phyloP scores from a whole-genome alignment of 805 yeast species.

The Clavispora carvajalis region DNA sequence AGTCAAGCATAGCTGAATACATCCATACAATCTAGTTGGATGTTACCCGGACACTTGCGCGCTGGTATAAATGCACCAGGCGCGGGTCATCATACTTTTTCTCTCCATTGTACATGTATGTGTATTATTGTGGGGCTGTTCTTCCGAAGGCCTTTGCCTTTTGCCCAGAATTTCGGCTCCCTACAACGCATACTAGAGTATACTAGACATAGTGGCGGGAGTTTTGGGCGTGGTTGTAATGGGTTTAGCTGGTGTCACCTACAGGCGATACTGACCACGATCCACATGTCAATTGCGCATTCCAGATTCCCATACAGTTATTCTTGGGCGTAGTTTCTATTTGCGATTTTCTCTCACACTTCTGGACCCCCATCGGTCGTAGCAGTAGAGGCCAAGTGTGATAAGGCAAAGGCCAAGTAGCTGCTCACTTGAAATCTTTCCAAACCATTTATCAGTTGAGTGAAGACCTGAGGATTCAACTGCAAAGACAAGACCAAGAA shows the following conservation, averaged over 20 bases:
- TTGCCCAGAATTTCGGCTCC: slow-evolving; percentile 39
- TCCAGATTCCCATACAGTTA: slow-evolving; percentile 39
- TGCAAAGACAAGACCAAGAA: slow-evolving; percentile 59
- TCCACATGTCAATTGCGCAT: slow-evolving; percentile 27
- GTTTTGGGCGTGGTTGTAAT: slow-evolving; percentile 33
- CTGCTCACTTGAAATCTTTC: slow-evolving; percentile 42
- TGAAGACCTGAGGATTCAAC: slow-evolving; percentile 33
- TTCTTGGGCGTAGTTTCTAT: slow-evolving; percentile 1
- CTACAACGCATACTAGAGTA: slow-evolving; percentile 47
- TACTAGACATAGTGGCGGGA: slow-evolving; percentile 39
- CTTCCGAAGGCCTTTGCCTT: slow-evolving; percentile 18
- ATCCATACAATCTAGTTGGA: neutral
- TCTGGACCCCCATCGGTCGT: slow-evolving; percentile 57
- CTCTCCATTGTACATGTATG: slow-evolving; percentile 41
- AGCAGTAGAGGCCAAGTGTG: slow-evolving; percentile 52
- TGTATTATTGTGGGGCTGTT: slow-evolving; percentile 48
- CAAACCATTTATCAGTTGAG: slow-evolving; percentile 20
- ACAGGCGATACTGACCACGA: slow-evolving; percentile 6
- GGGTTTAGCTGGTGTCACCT: slow-evolving; percentile 5
- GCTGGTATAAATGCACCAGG: slow-evolving; percentile 9
- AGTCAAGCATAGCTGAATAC: neutral
- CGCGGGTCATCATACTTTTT: slow-evolving; percentile 7
- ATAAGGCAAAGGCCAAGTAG: slow-evolving; percentile 45
- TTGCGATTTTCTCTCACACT: slow-evolving; percentile 13
- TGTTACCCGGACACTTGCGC: slow-evolving; percentile 21